Base-by-base conservation (phyloP, 2,329 filamentous ascomycete species). In the Trichoderma breve region DNA sequence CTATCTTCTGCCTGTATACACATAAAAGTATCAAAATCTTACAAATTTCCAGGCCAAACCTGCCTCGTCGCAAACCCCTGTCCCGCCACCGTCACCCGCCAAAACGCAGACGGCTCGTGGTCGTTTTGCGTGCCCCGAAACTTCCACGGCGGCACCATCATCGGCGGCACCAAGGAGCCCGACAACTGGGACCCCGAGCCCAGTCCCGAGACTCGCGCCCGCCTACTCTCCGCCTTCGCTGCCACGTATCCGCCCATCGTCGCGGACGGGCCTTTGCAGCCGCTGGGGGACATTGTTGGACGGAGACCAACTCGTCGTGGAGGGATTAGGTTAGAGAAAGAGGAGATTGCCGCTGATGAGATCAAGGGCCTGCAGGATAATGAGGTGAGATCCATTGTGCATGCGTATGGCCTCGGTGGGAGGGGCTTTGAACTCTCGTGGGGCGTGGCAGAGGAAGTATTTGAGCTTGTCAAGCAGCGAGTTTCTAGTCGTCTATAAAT, bases 91-190 rank as follows among this genome's bases (percentile, higher is more conserved):
- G 80, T 90, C 34, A 90, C 89, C 6, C 83, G 87, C 65, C 87
- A 91, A 75, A 86, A 88, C 74, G 81, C 82, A 0, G 87, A 90
- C 79, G 88, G 89, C 0, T 85, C 83, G 9, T 91, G 89, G 88
- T 85, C 86, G 0, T 91, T 92, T 74, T 85, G 86, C 60, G 87
- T 92, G 6, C 89, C 90, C 1, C 85, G 90, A 3, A 86, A 85
- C 9, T 86, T 89, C 30, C 83, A 87, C 39, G 90, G 90, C 3
- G 90, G 90, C 3, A 92, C 90, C 0, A 83, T 92, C 51, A 86
- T 92, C 24, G 90, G 90, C 6, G 90, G 90, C 0, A 92, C 89
- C 11, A 91, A 91, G 77, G 86, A 91, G 76, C 83, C 85, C 1
- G 80, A 86, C 70, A 82, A 90, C 77, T 90, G 87, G 86, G 82